phyloP scores from a whole-genome alignment of 2,329 filamentous ascomycete species.

The Arthrinium phaeospermum region DNA sequence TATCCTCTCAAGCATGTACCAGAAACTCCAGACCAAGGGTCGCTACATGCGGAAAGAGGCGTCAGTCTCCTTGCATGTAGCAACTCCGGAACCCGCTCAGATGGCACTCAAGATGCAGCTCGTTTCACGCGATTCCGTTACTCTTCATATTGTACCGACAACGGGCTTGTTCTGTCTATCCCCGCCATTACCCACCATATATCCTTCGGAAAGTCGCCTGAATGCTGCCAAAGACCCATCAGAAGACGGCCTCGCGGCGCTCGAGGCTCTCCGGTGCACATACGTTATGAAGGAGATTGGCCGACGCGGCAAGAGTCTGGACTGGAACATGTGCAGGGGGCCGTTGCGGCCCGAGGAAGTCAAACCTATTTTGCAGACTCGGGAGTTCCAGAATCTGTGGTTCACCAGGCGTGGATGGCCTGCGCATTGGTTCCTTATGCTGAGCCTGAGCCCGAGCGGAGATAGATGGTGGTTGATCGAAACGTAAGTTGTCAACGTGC shows the following conservation, averaged over 20 bases:
- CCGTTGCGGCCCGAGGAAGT: slow-evolving; percentile 60
- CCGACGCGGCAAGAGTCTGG: slow-evolving; percentile 64
- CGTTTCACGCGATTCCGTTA: slow-evolving; percentile 64
- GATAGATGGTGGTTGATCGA: slow-evolving; percentile 82
- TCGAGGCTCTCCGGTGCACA: slow-evolving; percentile 68
- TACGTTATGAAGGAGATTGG: slow-evolving; percentile 66
- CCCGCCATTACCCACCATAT: slow-evolving; percentile 63
- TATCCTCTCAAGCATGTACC: slow-evolving; percentile 71
- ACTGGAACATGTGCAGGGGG: slow-evolving; percentile 63
- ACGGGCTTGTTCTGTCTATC: slow-evolving; percentile 78
- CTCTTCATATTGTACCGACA: slow-evolving; percentile 74
- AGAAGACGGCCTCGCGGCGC: slow-evolving; percentile 59
- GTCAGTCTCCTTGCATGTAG: slow-evolving; percentile 62
- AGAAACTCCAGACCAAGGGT: slow-evolving; percentile 62
- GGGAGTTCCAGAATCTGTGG: slow-evolving; percentile 70
- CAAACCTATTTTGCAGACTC: slow-evolving; percentile 65
- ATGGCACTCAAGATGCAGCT: slow-evolving; percentile 74
- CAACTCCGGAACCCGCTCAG: slow-evolving; percentile 66
- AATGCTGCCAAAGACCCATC: slow-evolving; percentile 64
- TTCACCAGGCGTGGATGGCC: slow-evolving; percentile 77
- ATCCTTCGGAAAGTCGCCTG: slow-evolving; percentile 67
- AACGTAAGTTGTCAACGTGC: slow-evolving; percentile 51
- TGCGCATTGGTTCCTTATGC: slow-evolving; percentile 72
- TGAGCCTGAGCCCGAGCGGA: slow-evolving; percentile 72
- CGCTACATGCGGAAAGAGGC: slow-evolving; percentile 68